A percentile compares a stretch with the other conserved stretches of the same genome.
Evolutionary conservation across 2,329 filamentous ascomycete species (phyloP).

Genomic region (Fusarium sp.): DNA sequence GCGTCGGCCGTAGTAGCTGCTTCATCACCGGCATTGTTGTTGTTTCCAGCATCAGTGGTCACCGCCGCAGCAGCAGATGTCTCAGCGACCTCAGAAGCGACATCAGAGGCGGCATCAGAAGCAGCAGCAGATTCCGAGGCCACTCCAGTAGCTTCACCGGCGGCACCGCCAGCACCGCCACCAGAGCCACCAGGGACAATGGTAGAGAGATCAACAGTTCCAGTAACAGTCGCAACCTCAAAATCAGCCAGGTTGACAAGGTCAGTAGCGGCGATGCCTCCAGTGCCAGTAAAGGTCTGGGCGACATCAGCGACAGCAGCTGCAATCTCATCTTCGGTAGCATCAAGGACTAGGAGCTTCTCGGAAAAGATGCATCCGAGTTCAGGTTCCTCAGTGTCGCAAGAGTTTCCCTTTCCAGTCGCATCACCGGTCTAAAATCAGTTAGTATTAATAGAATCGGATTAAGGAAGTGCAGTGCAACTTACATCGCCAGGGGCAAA

Average conservation of each 20-base stretch:
- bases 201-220: conserved; percentile 20
- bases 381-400: conserved; percentile 56
- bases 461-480: neutral
- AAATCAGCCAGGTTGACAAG: conserved; percentile 29
- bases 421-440: conserved; percentile 9
- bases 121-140: neutral
- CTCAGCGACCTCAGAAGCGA: neutral
- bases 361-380: conserved; percentile 63
- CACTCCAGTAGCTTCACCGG: neutral
- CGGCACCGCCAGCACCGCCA: neutral
- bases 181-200: conserved; percentile 8
- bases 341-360: conserved; percentile 62
- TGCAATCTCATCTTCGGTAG: conserved; percentile 59
- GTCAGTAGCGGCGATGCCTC: conserved; percentile 38
- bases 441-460: neutral
- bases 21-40: neutral
- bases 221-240: conserved; percentile 24
- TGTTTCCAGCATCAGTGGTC: neutral
- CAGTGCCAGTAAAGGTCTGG: conserved; percentile 47
- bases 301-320: conserved; percentile 55
- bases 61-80: neutral
- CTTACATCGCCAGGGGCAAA: conserved; percentile 67
- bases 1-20: neutral
- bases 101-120: neutral
- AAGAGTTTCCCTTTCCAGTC: conserved; percentile 50